Evolutionary conservation across 805 yeast genomes (phyloP).

Genomic region (Yarrowia divulgata): DNA sequence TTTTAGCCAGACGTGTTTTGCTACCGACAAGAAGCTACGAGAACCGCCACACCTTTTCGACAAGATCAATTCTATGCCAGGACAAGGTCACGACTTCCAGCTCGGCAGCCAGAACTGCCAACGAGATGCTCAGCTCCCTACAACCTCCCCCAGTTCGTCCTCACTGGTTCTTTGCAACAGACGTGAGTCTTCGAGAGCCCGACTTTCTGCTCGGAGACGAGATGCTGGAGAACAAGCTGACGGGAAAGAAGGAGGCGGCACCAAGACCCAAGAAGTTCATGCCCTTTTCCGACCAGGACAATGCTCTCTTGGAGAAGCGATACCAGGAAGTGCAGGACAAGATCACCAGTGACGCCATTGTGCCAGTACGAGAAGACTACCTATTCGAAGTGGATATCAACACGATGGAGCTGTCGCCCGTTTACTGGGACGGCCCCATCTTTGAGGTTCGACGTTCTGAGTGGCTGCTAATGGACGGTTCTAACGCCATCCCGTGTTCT

Average conservation of each 20-base stretch:
- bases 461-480: constrained; percentile 73
- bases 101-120: constrained; percentile 3
- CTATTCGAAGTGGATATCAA: constrained; percentile 74
- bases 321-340: constrained; percentile 49
- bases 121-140: constrained; percentile 14
- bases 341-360: constrained; percentile 42
- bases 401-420: constrained; percentile 64
- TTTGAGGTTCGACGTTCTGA: constrained; percentile 84
- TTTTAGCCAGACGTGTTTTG: not conserved
- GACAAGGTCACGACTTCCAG: constrained; percentile 1
- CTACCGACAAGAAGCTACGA: not conserved
- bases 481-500: constrained; percentile 57
- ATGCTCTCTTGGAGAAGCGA: constrained; percentile 63
- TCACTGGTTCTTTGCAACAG: constrained; percentile 85
- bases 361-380: constrained; percentile 81
- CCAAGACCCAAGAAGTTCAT: constrained; percentile 61
- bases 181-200: constrained; percentile 75
- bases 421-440: constrained; percentile 88
- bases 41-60: not conserved
- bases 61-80: not conserved
- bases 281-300: constrained; percentile 72
- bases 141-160: constrained; percentile 39
- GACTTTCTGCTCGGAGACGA: constrained; percentile 52
- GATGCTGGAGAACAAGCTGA: not conserved
- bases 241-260: constrained; percentile 46